These are phyloP conservation scores for Gloeophyllum trabeum DNA, from an alignment of 768 basidiomycete species.

Conservation along the genomic window DNA sequence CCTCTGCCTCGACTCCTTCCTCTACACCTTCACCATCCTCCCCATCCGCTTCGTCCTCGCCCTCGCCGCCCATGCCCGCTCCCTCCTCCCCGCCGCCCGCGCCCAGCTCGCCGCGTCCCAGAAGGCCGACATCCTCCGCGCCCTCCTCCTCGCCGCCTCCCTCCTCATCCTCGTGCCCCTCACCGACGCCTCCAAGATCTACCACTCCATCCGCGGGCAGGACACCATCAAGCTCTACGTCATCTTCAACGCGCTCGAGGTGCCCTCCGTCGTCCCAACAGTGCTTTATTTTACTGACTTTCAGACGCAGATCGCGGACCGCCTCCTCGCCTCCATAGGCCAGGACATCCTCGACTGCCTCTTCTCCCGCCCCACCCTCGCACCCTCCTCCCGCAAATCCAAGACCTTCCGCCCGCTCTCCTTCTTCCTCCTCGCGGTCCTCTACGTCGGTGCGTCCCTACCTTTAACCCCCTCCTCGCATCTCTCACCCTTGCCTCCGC, in stretches of 20 bases:
- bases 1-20: constrained; percentile 91
- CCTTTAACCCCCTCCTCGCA: neutral
- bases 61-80: constrained; percentile 28
- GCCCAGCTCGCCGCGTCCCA: constrained; percentile 66
- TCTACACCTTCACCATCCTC: constrained; percentile 96
- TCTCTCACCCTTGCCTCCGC: too few species aligned
- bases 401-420: constrained; percentile 66
- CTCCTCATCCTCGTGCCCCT: constrained; percentile 66
- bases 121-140: constrained; percentile 86
- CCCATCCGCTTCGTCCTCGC: constrained; percentile 80
- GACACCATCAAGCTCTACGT: constrained; percentile 99
- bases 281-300: constrained; percentile 67
- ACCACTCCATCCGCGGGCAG: constrained; percentile 94
- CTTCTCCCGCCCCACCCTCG: constrained; percentile 86
- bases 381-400: constrained; percentile 47
- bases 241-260: constrained; percentile 97
- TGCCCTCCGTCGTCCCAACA: constrained; percentile 97
- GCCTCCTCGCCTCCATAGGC: constrained; percentile 90
- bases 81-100: constrained; percentile 34
- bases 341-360: constrained; percentile 96
- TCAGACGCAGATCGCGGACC: constrained; percentile 72
- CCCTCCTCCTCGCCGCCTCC: constrained; percentile 63
- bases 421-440: constrained; percentile 40
- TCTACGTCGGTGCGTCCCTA: neutral
- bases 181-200: constrained; percentile 95